phyloP scores from a whole-genome alignment of 1,284 basidiomycete genomes.

The Rhodotorula sp. region DNA sequence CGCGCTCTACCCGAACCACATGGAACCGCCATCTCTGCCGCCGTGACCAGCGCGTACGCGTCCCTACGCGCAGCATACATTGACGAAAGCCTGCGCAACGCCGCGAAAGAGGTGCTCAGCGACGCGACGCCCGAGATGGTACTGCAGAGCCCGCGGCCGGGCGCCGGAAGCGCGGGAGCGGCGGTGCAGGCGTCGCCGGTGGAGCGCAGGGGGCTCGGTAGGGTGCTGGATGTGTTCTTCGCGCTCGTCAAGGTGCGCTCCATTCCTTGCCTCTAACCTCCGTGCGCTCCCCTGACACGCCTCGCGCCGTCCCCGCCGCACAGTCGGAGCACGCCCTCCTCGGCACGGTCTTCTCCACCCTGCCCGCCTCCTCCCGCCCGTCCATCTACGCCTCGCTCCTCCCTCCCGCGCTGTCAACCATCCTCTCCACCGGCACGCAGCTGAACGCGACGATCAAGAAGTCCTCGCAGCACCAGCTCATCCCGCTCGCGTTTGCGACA shows the following conservation, averaged over 20 bases:
- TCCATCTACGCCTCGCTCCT: conserved; percentile 42
- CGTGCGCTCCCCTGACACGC: not conserved
- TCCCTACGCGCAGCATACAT: conserved; percentile 23
- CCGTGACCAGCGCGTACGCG: conserved; percentile 17
- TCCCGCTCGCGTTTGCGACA: conserved; percentile 45
- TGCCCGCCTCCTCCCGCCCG: conserved; percentile 1
- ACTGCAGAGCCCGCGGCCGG: not conserved
- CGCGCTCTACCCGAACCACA: conserved; percentile 33
- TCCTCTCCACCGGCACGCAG: conserved; percentile 40
- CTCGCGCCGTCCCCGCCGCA: not conserved
- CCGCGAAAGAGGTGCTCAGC: conserved; percentile 31
- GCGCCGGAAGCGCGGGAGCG: not conserved
- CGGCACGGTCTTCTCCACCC: conserved; percentile 33
- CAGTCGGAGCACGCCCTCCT: conserved; percentile 39
- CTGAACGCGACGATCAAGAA: conserved; percentile 47
- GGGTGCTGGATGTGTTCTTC: conserved; percentile 38
- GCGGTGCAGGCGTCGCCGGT: not conserved
- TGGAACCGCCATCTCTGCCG: conserved; percentile 9
- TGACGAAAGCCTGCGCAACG: conserved; percentile 29
- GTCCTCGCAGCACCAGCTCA: conserved; percentile 21
- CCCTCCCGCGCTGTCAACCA: conserved; percentile 40
- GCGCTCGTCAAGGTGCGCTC: conserved; percentile 33
- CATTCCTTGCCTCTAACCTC: no score
- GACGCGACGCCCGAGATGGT: conserved; percentile 29
- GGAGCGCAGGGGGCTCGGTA: conserved; percentile 26